Evolutionary conservation across 2,329 filamentous ascomycete species (phyloP).

Genomic region (Sporothrix inflata): DNA sequence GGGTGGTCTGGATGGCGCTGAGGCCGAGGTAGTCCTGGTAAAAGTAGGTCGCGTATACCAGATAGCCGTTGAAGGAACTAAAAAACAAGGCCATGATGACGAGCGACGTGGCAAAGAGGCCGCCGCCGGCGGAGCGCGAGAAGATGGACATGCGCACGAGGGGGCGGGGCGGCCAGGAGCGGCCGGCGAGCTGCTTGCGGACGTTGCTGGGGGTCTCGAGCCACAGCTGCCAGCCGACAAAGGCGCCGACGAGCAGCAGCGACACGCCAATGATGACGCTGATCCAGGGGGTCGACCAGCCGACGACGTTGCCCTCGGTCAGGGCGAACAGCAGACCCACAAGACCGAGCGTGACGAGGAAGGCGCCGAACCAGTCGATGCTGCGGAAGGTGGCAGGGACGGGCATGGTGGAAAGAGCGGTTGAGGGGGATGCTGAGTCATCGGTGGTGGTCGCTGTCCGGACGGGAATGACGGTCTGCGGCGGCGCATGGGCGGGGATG

Average conservation of each 20-base stretch:
- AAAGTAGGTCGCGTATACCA: conserved; percentile 70
- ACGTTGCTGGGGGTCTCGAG: conserved; percentile 55
- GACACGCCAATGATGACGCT: conserved; percentile 62
- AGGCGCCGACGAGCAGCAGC: conserved; percentile 57
- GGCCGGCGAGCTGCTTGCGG: conserved; percentile 38
- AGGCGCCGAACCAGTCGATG: conserved; percentile 69
- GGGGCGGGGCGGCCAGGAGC: conserved; percentile 46
- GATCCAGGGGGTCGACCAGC: conserved; percentile 68
- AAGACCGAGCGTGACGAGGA: conserved; percentile 64
- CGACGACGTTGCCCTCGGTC: conserved; percentile 70
- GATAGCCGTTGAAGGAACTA: conserved; percentile 67
- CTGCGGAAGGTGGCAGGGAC: conserved; percentile 33
- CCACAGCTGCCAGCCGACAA: conserved; percentile 64
- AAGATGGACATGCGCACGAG: conserved; percentile 71
- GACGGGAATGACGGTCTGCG: neutral
- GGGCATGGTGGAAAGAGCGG: conserved; percentile 45
- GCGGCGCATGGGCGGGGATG: conserved; percentile 51
- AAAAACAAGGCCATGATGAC: conserved; percentile 69
- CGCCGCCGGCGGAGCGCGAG: conserved; percentile 44
- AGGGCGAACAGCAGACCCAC: conserved; percentile 67
- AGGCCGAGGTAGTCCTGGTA: conserved; percentile 69
- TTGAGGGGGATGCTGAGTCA: neutral
- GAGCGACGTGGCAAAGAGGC: conserved; percentile 65
- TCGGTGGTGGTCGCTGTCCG: no score
- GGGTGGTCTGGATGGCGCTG: conserved; percentile 65